A percentile compares a stretch with the other conserved stretches of the same genome.
Evolutionary conservation across 2,329 filamentous ascomycete genomes (phyloP).

Genomic region (Monosporascus sp.): DNA sequence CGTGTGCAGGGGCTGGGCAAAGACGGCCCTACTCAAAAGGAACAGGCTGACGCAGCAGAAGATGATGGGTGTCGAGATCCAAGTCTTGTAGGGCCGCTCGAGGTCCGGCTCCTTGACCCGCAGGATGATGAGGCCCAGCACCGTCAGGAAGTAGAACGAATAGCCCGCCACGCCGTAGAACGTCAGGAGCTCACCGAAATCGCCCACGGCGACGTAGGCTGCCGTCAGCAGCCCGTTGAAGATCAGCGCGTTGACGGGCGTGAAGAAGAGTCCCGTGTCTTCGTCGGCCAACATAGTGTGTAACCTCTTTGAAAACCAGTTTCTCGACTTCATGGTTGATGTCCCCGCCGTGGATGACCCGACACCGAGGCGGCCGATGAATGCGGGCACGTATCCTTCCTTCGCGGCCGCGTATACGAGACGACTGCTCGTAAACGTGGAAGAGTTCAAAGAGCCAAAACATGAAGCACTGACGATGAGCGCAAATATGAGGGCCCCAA

Average conservation of each 20-base stretch:
- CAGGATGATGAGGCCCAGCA: slow-evolving; percentile 86
- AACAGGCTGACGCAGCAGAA: slow-evolving; percentile 98
- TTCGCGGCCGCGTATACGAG: slow-evolving; percentile 92
- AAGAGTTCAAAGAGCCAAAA: slow-evolving; percentile 91
- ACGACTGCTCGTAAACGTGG: slow-evolving; percentile 86
- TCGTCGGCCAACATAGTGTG: slow-evolving; percentile 67
- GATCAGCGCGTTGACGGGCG: slow-evolving; percentile 84
- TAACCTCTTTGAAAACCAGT: slow-evolving; percentile 54
- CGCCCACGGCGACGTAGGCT: slow-evolving; percentile 77
- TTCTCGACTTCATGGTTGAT: slow-evolving; percentile 42
- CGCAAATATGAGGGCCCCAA: slow-evolving; percentile 78
- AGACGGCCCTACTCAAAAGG: slow-evolving; percentile 79
- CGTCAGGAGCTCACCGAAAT: slow-evolving; percentile 86
- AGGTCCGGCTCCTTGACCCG: slow-evolving; percentile 81
- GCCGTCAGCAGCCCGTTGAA: slow-evolving; percentile 73
- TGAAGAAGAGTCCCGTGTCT: slow-evolving; percentile 79
- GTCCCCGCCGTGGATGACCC: slow-evolving; percentile 37
- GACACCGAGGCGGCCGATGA: slow-evolving; percentile 81
- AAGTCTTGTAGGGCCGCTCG: slow-evolving; percentile 88
- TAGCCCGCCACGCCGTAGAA: slow-evolving; percentile 98
- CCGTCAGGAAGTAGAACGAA: slow-evolving; percentile 94
- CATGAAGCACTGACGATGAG: slow-evolving; percentile 87
- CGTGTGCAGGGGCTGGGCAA: slow-evolving; percentile 87
- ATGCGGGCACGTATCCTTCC: slow-evolving; percentile 81
- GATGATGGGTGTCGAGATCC: slow-evolving; percentile 95